A percentile compares a stretch with the other conserved stretches of the same genome.
Conservation (phyloP, 139 green algal genomes). For the Chloropicon primus region DNA sequence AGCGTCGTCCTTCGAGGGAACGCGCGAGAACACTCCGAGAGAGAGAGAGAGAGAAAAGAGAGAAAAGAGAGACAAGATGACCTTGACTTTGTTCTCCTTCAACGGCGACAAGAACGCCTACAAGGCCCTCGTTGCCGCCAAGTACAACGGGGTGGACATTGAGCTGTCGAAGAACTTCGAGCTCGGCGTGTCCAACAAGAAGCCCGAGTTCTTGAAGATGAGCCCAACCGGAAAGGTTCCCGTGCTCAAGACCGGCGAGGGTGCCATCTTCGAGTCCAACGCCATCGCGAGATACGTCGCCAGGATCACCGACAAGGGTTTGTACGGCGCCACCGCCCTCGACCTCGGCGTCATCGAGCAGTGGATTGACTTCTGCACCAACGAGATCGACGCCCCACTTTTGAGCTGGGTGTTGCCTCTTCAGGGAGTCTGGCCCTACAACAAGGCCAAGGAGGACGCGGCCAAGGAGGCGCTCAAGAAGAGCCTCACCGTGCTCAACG, state of each 20-base stretch:
- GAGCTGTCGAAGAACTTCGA: slow-evolving; percentile 12
- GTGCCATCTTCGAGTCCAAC: slow-evolving; percentile 41
- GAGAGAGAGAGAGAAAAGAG: not conserved
- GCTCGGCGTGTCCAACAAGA: slow-evolving; percentile 36
- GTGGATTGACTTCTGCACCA: slow-evolving; percentile 34
- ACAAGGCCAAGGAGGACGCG: slow-evolving; percentile 23
- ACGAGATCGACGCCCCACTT: slow-evolving; percentile 25
- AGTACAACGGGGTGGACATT: slow-evolving; percentile 34
- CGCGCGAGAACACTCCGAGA: not conserved
- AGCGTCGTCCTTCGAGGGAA: too few relatives aligned
- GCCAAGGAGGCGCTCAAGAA: slow-evolving; percentile 21
- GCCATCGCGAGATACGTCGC: slow-evolving; percentile 44
- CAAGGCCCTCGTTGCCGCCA: slow-evolving; percentile 45
- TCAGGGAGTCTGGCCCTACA: slow-evolving; percentile 13
- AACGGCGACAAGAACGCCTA: slow-evolving; percentile 38
- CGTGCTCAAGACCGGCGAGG: slow-evolving; percentile 18
- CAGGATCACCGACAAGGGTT: slow-evolving; percentile 15
- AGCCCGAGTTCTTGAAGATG: slow-evolving; percentile 35
- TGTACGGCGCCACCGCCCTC: slow-evolving; percentile 19
- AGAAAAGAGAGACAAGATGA: too few relatives aligned
- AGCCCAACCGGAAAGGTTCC: slow-evolving; percentile 46
- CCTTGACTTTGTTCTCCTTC: slow-evolving; percentile 23
- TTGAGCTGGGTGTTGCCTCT: slow-evolving; percentile 22
- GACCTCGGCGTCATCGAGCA: slow-evolving; percentile 29
- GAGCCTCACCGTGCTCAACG: slow-evolving; percentile 26